phyloP scores from a whole-genome alignment of 2,329 filamentous ascomycete species.

The Talaromyces sp. region DNA sequence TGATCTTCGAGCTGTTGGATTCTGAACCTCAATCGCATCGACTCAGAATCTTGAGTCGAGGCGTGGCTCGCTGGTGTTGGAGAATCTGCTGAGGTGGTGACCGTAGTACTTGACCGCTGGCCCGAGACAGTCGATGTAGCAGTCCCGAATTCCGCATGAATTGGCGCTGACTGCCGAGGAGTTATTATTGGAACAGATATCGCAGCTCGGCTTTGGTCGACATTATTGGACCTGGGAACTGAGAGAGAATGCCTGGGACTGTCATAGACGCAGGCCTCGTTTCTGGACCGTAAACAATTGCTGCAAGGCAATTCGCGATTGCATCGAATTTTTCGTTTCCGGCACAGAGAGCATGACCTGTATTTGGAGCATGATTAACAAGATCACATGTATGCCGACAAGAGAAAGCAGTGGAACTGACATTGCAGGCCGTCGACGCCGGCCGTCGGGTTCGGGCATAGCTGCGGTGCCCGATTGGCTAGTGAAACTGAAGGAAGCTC shows the following conservation, averaged over 20 bases:
- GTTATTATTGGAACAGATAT: background rate
- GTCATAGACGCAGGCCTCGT: slow-evolving; percentile 49
- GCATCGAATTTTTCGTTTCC: slow-evolving; percentile 58
- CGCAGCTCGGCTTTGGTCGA: background rate
- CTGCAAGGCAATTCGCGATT: slow-evolving; percentile 55
- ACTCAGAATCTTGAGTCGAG: slow-evolving; percentile 29
- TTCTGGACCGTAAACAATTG: slow-evolving; percentile 54
- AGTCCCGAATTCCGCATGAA: background rate
- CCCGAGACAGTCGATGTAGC: slow-evolving; percentile 9
- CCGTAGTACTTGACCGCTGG: slow-evolving; percentile 9
- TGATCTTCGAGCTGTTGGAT: slow-evolving; percentile 44
- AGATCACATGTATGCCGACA: background rate
- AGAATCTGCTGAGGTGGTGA: background rate
- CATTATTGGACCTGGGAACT: background rate
- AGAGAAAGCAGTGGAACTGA: background rate
- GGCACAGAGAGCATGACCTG: slow-evolving; percentile 54
- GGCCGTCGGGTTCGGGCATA: background rate
- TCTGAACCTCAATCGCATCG: slow-evolving; percentile 28
- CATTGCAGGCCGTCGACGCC: background rate
- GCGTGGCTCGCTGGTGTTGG: slow-evolving; percentile 20
- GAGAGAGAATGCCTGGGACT: slow-evolving; percentile 16
- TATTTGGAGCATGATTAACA: background rate
- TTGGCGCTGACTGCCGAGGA: background rate
- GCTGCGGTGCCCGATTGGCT: background rate
- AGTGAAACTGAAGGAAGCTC: background rate